These are phyloP conservation scores for Nicotiana noctiflora DNA, from an alignment of 257 asterid species.

Conservation along the genomic window DNA sequence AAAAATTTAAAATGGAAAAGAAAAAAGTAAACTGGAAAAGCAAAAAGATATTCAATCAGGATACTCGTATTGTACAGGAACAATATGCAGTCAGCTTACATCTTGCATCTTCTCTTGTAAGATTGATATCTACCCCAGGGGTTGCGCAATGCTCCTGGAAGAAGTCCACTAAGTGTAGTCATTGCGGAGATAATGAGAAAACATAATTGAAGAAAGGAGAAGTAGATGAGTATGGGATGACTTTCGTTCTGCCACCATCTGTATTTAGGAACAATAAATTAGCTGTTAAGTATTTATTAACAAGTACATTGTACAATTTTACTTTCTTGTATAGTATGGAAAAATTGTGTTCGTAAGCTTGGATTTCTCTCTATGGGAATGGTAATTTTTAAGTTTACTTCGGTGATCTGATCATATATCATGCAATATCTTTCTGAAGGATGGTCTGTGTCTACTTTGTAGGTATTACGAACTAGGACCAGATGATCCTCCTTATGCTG, in stretches of 20 bases:
- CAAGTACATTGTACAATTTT: not conserved
- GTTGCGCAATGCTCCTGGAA: not conserved
- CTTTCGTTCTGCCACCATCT: not conserved
- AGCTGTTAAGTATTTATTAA: not conserved
- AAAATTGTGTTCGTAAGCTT: too few species aligned
- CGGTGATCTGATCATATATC: not conserved
- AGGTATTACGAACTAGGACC: constrained; percentile 89
- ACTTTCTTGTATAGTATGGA: not conserved
- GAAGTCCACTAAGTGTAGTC: not conserved
- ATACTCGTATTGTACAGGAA: not conserved
- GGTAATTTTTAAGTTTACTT: not conserved
- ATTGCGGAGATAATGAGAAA: not conserved
- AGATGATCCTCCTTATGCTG: constrained; percentile 89
- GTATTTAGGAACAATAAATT: not conserved
- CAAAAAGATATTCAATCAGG: not conserved
- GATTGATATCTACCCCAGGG: not conserved
- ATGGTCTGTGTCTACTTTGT: not conserved
- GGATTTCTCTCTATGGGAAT: not conserved
- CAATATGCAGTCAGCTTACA: not conserved
- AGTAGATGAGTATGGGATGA: not conserved
- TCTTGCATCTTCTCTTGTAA: not conserved
- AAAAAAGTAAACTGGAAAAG: too few species aligned
- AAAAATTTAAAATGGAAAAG: too few species aligned
- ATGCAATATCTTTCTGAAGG: not conserved
- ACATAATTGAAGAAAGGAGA: not conserved